These are phyloP conservation scores for Mrakia frigida DNA, from an alignment of 768 basidiomycete species.

Conservation along the genomic window DNA sequence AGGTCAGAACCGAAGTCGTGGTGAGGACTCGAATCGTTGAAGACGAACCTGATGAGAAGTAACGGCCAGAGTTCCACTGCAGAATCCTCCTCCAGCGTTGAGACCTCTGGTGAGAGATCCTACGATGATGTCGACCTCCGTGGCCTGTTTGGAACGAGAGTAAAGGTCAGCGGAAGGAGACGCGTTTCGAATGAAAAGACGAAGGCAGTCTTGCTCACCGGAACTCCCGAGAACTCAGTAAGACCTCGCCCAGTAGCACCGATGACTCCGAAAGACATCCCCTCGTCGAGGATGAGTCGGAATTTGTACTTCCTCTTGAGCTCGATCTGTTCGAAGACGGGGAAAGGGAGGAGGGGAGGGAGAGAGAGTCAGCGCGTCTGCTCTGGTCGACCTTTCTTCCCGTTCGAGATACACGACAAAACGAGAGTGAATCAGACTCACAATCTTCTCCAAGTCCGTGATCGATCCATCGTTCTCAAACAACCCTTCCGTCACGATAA, in stretches of 20 bases:
- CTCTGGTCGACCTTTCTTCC: background rate
- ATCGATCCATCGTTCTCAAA: constrained; percentile 93
- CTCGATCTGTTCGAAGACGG: constrained; percentile 62
- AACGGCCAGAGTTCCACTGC: constrained; percentile 75
- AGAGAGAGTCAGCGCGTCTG: background rate
- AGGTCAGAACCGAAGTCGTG: background rate
- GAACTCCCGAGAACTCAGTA: constrained; percentile 92
- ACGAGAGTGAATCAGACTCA: constrained; percentile 47
- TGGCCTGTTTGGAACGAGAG: constrained; percentile 51
- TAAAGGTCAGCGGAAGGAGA: background rate
- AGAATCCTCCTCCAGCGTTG: constrained; percentile 87
- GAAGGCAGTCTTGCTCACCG: constrained; percentile 53
- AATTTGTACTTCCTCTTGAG: constrained; percentile 95
- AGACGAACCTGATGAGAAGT: constrained; percentile 74
- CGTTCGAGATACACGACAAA: too few species aligned
- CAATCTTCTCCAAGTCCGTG: constrained; percentile 84
- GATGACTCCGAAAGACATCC: constrained; percentile 84
- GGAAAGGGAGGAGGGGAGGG: too few species aligned
- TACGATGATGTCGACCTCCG: constrained; percentile 89
- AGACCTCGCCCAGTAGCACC: constrained; percentile 90
- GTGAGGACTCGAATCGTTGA: background rate
- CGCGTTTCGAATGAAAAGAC: background rate
- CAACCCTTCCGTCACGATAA: constrained; percentile 95
- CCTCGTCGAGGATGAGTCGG: constrained; percentile 88
- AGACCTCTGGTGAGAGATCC: constrained; percentile 83